A percentile compares a stretch with the other conserved stretches of the same genome.
Conservation (phyloP, 331 rosid genomes). For the Phaseolus coccineus region DNA sequence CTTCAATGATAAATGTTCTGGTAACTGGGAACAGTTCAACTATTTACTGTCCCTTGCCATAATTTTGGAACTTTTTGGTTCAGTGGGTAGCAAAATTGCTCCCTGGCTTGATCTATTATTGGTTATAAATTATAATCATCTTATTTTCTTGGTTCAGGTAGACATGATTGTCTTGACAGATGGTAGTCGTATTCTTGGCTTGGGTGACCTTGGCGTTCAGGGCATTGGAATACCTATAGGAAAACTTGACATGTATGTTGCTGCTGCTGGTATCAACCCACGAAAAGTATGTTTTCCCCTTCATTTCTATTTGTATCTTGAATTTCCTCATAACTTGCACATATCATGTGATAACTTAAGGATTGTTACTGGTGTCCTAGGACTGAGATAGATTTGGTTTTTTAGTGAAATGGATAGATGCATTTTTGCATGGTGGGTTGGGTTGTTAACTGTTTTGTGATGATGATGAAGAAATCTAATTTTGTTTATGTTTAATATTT, state of each 20-base stretch:
- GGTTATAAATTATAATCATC: slow-evolving; percentile 34
- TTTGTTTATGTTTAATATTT: slow-evolving; percentile 24
- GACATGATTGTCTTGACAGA: slow-evolving; percentile 95
- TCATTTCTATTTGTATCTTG: not conserved
- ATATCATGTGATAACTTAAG: not conserved
- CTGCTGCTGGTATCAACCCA: slow-evolving; percentile 94
- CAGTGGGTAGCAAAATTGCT: not conserved
- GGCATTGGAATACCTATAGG: slow-evolving; percentile 95
- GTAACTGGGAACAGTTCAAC: slow-evolving; percentile 4
- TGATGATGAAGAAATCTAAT: not conserved
- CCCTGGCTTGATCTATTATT: slow-evolving; percentile 5
- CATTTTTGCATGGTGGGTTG: slow-evolving; percentile 1
- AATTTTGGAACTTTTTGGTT: not conserved
- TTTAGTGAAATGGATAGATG: not conserved
- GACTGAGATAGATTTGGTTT: not conserved
- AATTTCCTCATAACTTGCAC: slow-evolving; percentile 1
- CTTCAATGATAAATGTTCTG: slow-evolving; percentile 11
- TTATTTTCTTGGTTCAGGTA: slow-evolving; percentile 62
- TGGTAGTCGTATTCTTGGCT: slow-evolving; percentile 96
- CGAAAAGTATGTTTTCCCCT: slow-evolving; percentile 64
- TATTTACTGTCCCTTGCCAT: not conserved
- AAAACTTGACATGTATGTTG: slow-evolving; percentile 91
- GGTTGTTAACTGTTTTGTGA: not conserved
- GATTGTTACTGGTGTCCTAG: not conserved
- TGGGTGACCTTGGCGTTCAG: slow-evolving; percentile 96